Evolutionary conservation across 352 stramenopile genomes (phyloP), one percentile per base, ranked within the genome.

Genomic region (Phytophthora sp.): DNA sequence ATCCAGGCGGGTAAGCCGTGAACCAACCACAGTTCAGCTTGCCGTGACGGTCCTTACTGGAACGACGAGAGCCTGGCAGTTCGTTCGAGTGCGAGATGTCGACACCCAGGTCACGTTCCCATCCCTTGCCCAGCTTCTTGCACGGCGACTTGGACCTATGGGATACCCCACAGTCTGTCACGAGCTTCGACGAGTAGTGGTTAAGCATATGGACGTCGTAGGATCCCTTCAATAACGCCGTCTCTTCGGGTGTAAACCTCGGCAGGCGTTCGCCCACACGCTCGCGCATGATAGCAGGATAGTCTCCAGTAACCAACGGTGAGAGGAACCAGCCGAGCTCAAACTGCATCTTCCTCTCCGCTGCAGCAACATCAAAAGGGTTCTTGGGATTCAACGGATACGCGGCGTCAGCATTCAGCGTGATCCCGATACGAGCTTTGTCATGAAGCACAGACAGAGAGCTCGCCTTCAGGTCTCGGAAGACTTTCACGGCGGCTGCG

Each of bases 121-220:
- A 89, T 11, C 82, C 82, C 29, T 63, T 67, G 36, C 58, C 46
- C 35, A 80, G 67, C 53, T 72, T 73, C 27, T 72, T 61, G 59
- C 81, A 90, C 16, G 70, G 63, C 11, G 72, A 59, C n/a, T 69
- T 66, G 11, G 77, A 79, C 24, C 59, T 59, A 1, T 53, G 45
- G 3, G 66, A 77, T 18, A 52, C 29, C 11, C 47, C 49, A 24
- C 78, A 88, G 68, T 93, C 74, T 0, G 78, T 87, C 41, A 88
- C 84, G 5, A 76, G 57, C 54, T 79, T 82, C 21, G 81, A 84
- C n/a, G 70, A 77, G 76, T 99, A 99, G 71, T 98, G 90, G 71
- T 99, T 98, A 7, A 98, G 73, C 51, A 96, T 97, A 57, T 98
- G 89, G 47, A 98, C 91, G 52, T 99, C 96, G 63, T 85, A 86